These are phyloP conservation scores for Phytophthora kernoviae DNA, from an alignment of 352 stramenopile genomes.

Conservation along the genomic window DNA sequence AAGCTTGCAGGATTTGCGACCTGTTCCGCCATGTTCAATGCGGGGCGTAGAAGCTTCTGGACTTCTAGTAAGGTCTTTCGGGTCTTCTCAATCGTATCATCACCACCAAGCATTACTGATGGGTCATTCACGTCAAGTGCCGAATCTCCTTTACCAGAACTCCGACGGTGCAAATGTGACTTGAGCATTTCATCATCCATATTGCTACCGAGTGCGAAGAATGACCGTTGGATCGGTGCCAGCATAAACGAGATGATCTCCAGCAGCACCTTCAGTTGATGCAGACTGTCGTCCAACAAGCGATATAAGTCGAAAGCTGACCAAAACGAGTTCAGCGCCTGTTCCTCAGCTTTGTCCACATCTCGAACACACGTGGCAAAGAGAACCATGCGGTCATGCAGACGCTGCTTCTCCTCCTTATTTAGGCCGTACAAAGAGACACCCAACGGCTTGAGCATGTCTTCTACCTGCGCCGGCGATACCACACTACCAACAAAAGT, in stretches of 20 bases:
- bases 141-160: constrained; percentile 28
- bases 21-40: constrained; percentile 69
- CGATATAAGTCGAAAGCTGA: constrained; percentile 74
- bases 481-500: constrained; percentile 32
- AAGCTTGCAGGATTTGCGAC: constrained; percentile 62
- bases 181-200: constrained; percentile 73
- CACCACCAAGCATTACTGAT: constrained; percentile 19
- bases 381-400: constrained; percentile 56
- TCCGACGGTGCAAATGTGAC: constrained; percentile 35
- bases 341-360: constrained; percentile 53
- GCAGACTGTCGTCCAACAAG: constrained; percentile 67
- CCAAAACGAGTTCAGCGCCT: constrained; percentile 63
- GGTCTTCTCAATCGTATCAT: constrained; percentile 68
- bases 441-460: constrained; percentile 59
- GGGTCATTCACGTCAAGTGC: constrained; percentile 27
- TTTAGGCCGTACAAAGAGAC: constrained; percentile 72
- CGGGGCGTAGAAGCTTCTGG: constrained; percentile 70
- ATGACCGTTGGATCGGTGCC: constrained; percentile 65
- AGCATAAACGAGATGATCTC: constrained; percentile 71
- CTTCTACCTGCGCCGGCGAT: constrained; percentile 47
- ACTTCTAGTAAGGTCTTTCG: constrained; percentile 62
- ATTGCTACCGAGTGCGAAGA: constrained; percentile 75
- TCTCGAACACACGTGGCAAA: constrained; percentile 55
- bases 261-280: constrained; percentile 80
- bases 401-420: constrained; percentile 55